Conservation (phyloP, 345 rosid species). For the Mangifera indica region DNA sequence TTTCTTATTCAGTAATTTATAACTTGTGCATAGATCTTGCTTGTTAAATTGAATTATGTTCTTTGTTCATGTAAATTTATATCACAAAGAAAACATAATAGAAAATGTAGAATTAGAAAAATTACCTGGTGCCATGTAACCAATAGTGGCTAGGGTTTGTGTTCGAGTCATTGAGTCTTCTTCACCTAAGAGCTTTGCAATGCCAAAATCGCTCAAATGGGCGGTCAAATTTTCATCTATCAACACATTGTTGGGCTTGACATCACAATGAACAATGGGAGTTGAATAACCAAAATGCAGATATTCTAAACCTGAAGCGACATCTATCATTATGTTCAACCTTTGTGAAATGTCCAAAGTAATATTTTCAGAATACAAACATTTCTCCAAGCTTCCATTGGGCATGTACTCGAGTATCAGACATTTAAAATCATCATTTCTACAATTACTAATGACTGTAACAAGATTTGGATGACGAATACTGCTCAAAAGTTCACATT, state of each 20-base stretch:
- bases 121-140: conserved; percentile 15
- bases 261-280: conserved; percentile 16
- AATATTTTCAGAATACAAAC: conserved; percentile 9
- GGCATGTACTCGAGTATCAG: not conserved
- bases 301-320: conserved; percentile 22
- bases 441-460: conserved; percentile 12
- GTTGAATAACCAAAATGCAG: conserved; percentile 9
- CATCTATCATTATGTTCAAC: conserved; percentile 19
- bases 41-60: too few relatives aligned
- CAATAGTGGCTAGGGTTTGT: conserved; percentile 11
- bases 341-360: not conserved
- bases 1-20: too few relatives aligned
- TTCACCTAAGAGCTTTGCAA: conserved; percentile 1
- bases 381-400: conserved; percentile 1
- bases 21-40: too few relatives aligned
- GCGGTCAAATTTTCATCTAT: not conserved
- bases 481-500: conserved; percentile 13
- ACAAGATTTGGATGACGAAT: conserved; percentile 20
- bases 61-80: not conserved
- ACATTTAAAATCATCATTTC: conserved; percentile 14
- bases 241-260: conserved; percentile 13
- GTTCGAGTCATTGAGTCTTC: not conserved
- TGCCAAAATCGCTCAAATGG: conserved; percentile 7
- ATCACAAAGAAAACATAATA: not conserved
- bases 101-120: not conserved